Evolutionary conservation across 352 stramenopile genomes (phyloP), one percentile per base, ranked within the genome.

Genomic region (Globisporangium iwayamae): DNA sequence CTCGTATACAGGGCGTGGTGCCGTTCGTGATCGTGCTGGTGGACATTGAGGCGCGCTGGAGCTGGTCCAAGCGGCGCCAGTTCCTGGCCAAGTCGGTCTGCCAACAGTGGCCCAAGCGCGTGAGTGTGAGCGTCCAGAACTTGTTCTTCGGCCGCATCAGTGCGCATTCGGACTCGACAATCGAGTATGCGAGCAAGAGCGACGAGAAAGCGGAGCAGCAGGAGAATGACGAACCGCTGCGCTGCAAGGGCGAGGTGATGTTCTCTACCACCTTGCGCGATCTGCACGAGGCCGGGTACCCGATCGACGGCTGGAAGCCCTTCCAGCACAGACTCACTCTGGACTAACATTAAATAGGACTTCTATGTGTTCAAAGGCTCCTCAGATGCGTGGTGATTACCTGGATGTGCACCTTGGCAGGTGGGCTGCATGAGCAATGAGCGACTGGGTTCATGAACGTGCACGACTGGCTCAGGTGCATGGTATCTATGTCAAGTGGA

Each of bases 201-300:
- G 34, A 46, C 60, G 34, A 52, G 22, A n/a, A 22, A 13, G 25
- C 4, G 32, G 32, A 36, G 32, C 32, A 36, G 9, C 32, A 50
- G 28, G 43, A 20, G 16, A 22, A 2, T 22, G 38, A 32, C 1
- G 52, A 54, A n/a, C 41, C 51, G 18, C 41, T 34, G 52, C 52
- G 39, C 51, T 66, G 61, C 61, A 66, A 66, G n/a, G 52, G 51
- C 43, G 61, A 66, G 30, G 39, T 56, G 41, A 52, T 61, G 20
- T 66, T 66, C 54, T 66, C 61, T 11, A 38, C 61, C 28, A 61
- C 51, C 7, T 20, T 60, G 28, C 52, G 52, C 11, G 41, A 58
- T n/a, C 41, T 61, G n/a, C 60, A 56, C 41, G 61, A 66, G 7
- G 61, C 61, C 32, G 61, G 61, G 8, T 61, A 66, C 41, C 18